Conservation (phyloP, 768 basidiomycete genomes). For the Russula dissimulans region DNA sequence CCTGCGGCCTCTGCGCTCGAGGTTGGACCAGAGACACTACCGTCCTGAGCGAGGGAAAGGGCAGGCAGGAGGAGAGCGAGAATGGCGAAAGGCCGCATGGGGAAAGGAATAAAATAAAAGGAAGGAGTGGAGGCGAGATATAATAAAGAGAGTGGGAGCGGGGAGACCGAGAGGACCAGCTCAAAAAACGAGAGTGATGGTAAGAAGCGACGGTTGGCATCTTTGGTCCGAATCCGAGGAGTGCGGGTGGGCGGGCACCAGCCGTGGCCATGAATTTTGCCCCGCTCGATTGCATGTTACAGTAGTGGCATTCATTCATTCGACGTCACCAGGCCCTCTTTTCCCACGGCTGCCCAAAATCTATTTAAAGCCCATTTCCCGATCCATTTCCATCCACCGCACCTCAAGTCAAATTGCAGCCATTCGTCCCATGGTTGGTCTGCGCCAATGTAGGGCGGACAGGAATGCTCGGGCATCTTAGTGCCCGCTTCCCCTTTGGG, state of each 20-base stretch:
- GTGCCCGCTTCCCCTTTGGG: slow-evolving; percentile 9
- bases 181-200: no score
- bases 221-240: no score
- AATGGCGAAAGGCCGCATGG: slow-evolving; percentile 11
- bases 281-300: no score
- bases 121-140: background rate
- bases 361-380: background rate
- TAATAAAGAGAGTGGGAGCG: background rate
- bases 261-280: no score
- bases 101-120: background rate
- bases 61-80: slow-evolving; percentile 16
- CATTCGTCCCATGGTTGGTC: slow-evolving; percentile 12
- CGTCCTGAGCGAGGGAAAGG: slow-evolving; percentile 35
- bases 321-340: no score
- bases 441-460: slow-evolving; percentile 22
- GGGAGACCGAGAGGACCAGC: background rate
- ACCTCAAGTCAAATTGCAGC: slow-evolving; percentile 23
- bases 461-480: slow-evolving; percentile 16
- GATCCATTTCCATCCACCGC: background rate
- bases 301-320: no score
- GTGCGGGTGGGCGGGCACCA: no score
- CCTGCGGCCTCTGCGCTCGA: slow-evolving; percentile 46
- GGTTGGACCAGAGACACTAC: slow-evolving; percentile 44
- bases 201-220: no score
- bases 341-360: no score